Evolutionary conservation across 768 basidiomycete genomes (phyloP), one percentile per base, ranked within the genome.

Genomic region (Rhizopogon vinicolor): DNA sequence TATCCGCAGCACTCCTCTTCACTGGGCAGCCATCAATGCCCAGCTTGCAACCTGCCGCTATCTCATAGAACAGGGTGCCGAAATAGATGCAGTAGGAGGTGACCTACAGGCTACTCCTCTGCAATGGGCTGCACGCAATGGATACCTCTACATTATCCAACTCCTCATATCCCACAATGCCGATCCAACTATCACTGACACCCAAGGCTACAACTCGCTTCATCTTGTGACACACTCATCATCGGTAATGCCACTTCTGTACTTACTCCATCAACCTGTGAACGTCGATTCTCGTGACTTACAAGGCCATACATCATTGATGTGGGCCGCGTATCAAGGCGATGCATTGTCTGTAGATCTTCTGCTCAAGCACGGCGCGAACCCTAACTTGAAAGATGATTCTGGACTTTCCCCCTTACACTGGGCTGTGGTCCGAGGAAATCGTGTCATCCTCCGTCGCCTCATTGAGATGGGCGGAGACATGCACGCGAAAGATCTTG

Each of bases 261-360:
- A 93, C 65, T 77, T 97, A 25, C 79, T 98, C 6, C 92, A 96
- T 67, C 95, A 98, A 68, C 94, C 95, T 3, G 82, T 99, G 59
- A 87, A 85, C 42, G 88, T 98, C 56, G 97, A 99, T 67, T 87
- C 88, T 45, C 81, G 86, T 41, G 97, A 99, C 69, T 77, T 86
- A 1, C 89, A 92, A 63, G 97, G 97, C 0, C 97, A 98, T 67
- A 97, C 96, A 0, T 80, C 91, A 0, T 78, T 98, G 49, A 97
- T 98, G 92, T 99, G 97, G 97, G 97, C 97, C 5, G 92, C 93
- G 8, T 99, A 98, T 71, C 97, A 99, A 68, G 97, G 97, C 44
- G 97, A 99, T 65, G 94, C 93, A 2, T 81, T 98, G 35, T 93
- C 91, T 3, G 94, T 98, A 5, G 94, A 98, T 59, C 71, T 98